A percentile compares a stretch with the other conserved stretches of the same genome.
These are phyloP conservation scores for Penicillium macrosclerotiorum DNA, from an alignment of 495 filamentous ascomycete genomes.

Conservation along the genomic window DNA sequence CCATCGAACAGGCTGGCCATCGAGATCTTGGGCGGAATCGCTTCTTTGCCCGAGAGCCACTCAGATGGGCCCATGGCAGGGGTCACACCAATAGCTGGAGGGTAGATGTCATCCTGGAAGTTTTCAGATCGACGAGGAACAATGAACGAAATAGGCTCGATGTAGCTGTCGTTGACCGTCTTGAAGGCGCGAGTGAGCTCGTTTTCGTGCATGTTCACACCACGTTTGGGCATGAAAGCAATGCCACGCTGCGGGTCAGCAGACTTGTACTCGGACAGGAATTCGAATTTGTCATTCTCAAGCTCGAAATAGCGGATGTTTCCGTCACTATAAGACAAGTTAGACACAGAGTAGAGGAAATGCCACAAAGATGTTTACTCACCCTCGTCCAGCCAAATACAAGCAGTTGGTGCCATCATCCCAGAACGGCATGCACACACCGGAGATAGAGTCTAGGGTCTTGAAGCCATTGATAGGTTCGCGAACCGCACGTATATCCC, in stretches of 20 bases:
- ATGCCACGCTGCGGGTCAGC: slow-evolving; percentile 89
- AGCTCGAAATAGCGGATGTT: slow-evolving; percentile 99
- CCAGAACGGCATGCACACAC: slow-evolving; percentile 99
- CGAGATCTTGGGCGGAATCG: slow-evolving; percentile 83
- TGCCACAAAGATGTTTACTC: slow-evolving; percentile 29
- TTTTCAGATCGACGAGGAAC: slow-evolving; percentile 93
- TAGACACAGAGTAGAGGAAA: slow-evolving; percentile 7
- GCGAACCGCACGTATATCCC: slow-evolving; percentile 79
- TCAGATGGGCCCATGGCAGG: slow-evolving; percentile 76
- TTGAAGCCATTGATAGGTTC: slow-evolving; percentile 87
- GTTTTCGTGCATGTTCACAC: slow-evolving; percentile 94
- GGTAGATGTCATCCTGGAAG: slow-evolving; percentile 97
- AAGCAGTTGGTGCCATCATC: slow-evolving; percentile 91
- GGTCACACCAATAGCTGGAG: slow-evolving; percentile 72
- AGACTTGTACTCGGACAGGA: slow-evolving; percentile 93
- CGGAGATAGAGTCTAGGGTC: slow-evolving; percentile 88
- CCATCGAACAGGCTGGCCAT: slow-evolving; percentile 90
- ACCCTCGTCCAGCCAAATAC: slow-evolving; percentile 96
- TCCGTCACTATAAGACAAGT: slow-evolving; percentile 65
- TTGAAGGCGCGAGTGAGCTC: slow-evolving; percentile 96
- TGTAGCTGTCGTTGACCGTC: slow-evolving; percentile 89
- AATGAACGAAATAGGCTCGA: slow-evolving; percentile 96
- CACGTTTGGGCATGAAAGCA: slow-evolving; percentile 92
- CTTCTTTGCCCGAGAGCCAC: slow-evolving; percentile 84
- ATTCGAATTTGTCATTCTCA: slow-evolving; percentile 96